Base-by-base conservation (phyloP, 257 asterid genomes). In the Scutellaria galericulata region DNA sequence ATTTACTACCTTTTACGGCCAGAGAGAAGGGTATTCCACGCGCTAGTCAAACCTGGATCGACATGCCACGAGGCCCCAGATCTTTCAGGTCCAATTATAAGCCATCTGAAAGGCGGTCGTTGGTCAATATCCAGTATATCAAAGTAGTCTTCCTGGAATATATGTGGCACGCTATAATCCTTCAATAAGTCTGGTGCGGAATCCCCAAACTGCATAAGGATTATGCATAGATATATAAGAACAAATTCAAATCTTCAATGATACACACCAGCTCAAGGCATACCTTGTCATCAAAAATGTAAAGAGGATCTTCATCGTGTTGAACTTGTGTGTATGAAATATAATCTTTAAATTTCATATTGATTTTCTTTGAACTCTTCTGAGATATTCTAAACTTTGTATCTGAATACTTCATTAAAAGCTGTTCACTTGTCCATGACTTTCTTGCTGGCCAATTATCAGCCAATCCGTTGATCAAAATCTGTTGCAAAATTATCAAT, bases 21-120 rank as follows among this genome's bases (percentile, higher is more conserved):
- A 84, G 83, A 88, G n/a, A 95, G 83, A 81, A 95, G 98, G 69
- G 99, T 95, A 83, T 95, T 95, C 99, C 97, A 94, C 44, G 97
- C 99, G 84, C 99, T 95, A 71, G 99, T 95, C 74, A 95, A 95
- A 76, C 91, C 93, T 71, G 99, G 99, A 87, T 95, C 99, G 9
- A 95, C 97, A 67, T 92, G 99, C 99, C 99, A 95, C 42, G 99
- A 92, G 39, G 99, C 98, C 64, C 98, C 99, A 76, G 99, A 95
- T 81, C 98, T 85, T 84, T 92, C 99, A 58, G 99, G 99, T 65
- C 99, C 99, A 63, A 90, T 75, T 67, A 92, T 90, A 75, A 92
- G 86, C 99, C 99, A 95, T 82, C 98, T 87, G 70, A 78, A 95
- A 80, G 97, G 82, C 4, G 99, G 99, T n/a, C 97, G 85, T 75